phyloP scores from a whole-genome alignment of 2,329 filamentous ascomycete species.

The Diplocarpon mali region DNA sequence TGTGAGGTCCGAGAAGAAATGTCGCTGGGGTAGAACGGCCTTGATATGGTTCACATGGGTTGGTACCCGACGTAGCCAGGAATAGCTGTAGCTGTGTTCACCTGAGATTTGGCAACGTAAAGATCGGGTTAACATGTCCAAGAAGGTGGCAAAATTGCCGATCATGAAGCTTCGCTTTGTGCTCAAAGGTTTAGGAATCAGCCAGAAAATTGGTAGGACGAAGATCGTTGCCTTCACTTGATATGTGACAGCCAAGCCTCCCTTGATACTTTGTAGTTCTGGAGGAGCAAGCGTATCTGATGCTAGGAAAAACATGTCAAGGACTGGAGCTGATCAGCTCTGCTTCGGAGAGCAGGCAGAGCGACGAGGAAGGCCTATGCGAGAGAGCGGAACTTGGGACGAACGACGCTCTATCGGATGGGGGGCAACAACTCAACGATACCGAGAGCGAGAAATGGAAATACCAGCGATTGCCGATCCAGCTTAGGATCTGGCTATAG shows the following conservation, averaged over 20 bases:
- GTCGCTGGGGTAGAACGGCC: neutral
- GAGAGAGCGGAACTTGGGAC: no score
- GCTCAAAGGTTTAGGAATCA: neutral
- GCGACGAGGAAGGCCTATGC: no score
- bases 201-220: slow-evolving; percentile 1
- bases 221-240: neutral
- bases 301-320: neutral
- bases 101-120: no score
- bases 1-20: neutral
- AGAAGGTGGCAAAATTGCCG: neutral
- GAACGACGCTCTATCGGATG: no score
- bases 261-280: neutral
- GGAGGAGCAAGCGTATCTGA: neutral
- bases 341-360: neutral
- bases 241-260: slow-evolving; percentile 1
- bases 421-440: no score
- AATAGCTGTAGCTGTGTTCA: no score
- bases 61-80: no score
- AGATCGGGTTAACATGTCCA: no score
- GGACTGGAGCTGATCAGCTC: neutral
- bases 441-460: neutral
- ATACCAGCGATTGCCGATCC: neutral
- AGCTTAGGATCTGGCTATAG: neutral
- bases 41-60: slow-evolving; percentile 3
- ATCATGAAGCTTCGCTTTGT: neutral